These are phyloP conservation scores for Styphnolobium japonicum DNA, from an alignment of 306 rosid species.

Conservation along the genomic window DNA sequence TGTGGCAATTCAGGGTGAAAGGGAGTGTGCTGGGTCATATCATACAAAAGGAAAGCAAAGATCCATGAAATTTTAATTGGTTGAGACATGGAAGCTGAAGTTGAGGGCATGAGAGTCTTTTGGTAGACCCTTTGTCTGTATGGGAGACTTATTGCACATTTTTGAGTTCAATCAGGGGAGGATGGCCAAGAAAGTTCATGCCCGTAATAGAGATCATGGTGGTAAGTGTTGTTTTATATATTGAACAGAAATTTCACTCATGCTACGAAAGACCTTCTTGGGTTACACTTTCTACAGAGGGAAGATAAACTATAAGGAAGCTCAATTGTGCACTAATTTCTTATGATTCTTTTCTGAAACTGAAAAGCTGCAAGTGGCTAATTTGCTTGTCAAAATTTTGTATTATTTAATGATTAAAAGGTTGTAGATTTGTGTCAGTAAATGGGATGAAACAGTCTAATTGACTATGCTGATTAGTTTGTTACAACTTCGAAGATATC, in stretches of 20 bases:
- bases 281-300: neutral
- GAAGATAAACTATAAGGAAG: neutral
- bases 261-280: neutral
- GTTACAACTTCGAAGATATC: neutral
- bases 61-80: slow-evolving; percentile 14
- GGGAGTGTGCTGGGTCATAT: neutral
- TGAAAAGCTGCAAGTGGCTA: neutral
- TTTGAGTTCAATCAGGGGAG: slow-evolving; percentile 52
- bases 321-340: neutral
- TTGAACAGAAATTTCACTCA: neutral
- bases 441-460: neutral
- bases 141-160: slow-evolving; percentile 64
- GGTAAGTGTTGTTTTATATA: slow-evolving; percentile 42
- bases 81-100: slow-evolving; percentile 21
- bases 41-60: neutral
- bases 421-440: neutral
- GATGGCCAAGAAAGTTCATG: slow-evolving; percentile 73
- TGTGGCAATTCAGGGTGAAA: slow-evolving; percentile 21
- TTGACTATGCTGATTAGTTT: neutral
- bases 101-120: slow-evolving; percentile 32
- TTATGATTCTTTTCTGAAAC: neutral
- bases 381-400: neutral
- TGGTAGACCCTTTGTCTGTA: slow-evolving; percentile 42
- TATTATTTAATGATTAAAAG: neutral
- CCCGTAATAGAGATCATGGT: slow-evolving; percentile 46